Evolutionary conservation across 1,284 basidiomycete species (phyloP).

Genomic region (Cryptococcus sp.): DNA sequence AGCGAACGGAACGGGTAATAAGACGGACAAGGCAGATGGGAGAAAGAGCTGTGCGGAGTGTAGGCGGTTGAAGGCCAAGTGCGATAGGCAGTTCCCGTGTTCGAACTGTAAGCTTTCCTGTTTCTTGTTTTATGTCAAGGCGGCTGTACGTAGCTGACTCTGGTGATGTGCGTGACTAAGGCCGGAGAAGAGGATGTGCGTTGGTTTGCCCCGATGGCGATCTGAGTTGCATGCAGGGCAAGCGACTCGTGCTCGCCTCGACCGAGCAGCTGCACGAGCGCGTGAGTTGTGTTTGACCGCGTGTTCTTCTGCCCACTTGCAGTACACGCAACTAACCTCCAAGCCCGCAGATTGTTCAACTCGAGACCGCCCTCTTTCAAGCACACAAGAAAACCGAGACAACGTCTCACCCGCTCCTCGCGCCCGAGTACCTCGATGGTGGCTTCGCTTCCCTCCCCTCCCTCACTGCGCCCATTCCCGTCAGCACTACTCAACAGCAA

Average conservation of each 20-base stretch:
- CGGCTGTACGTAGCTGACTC: constrained; percentile 2
- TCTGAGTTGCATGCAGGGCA: constrained; percentile 48
- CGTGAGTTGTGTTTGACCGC: constrained; percentile 15
- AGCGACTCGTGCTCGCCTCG: constrained; percentile 43
- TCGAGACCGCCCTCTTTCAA: constrained; percentile 42
- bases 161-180: constrained; percentile 11
- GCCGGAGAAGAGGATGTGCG: constrained; percentile 43
- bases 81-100: constrained; percentile 44
- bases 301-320: neutral
- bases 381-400: constrained; percentile 19
- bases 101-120: constrained; percentile 40
- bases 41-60: constrained; percentile 46
- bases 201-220: constrained; percentile 45
- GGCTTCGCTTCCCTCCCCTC: constrained; percentile 25
- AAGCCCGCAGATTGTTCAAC: constrained; percentile 31
- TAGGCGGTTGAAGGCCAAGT: constrained; percentile 44
- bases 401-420: constrained; percentile 34
- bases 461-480: neutral
- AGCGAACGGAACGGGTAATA: constrained; percentile 11
- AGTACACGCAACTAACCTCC: neutral
- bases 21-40: constrained; percentile 14
- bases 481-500: neutral
- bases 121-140: neutral
- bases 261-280: constrained; percentile 45
- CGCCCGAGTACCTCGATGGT: constrained; percentile 40